Evolutionary conservation across 2,329 filamentous ascomycete species (phyloP).

Genomic region (Aspergillus chevalieri): DNA sequence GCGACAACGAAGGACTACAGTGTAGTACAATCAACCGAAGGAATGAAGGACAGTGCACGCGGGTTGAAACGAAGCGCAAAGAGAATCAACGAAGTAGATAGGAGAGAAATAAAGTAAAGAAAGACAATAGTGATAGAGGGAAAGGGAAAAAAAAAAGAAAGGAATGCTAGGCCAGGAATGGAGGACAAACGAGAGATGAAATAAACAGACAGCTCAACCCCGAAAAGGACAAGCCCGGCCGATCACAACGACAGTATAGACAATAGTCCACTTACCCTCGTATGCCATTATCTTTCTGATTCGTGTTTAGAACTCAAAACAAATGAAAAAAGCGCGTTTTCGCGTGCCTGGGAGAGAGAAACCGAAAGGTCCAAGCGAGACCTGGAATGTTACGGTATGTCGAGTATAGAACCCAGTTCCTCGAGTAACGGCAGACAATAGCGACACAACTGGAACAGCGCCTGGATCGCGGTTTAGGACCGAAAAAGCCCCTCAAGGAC

Average conservation of each 20-base stretch:
- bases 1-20: constrained; percentile 8
- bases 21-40: constrained; percentile 10
- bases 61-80: constrained; percentile 1
- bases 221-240: constrained; percentile 15
- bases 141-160: constrained; percentile 15
- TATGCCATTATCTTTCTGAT: constrained; percentile 28
- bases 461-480: not conserved
- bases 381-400: constrained; percentile 34
- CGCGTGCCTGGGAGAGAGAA: constrained; percentile 27
- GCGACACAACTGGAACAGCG: constrained; percentile 11
- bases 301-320: constrained; percentile 18
- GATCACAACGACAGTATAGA: constrained; percentile 12
- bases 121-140: constrained; percentile 7
- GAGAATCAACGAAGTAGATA: constrained; percentile 9
- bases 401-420: constrained; percentile 28
- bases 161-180: constrained; percentile 15
- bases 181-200: constrained; percentile 32
- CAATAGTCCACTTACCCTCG: constrained; percentile 26
- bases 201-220: constrained; percentile 36
- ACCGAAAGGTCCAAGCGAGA: constrained; percentile 21
- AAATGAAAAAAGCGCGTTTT: constrained; percentile 22
- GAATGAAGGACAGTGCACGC: constrained; percentile 17
- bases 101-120: constrained; percentile 12
- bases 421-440: constrained; percentile 23
- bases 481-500: not conserved